A percentile compares a stretch with the other conserved stretches of the same genome.
Conservation (phyloP, 257 asterid genomes). For the Capsicum chinense region DNA sequence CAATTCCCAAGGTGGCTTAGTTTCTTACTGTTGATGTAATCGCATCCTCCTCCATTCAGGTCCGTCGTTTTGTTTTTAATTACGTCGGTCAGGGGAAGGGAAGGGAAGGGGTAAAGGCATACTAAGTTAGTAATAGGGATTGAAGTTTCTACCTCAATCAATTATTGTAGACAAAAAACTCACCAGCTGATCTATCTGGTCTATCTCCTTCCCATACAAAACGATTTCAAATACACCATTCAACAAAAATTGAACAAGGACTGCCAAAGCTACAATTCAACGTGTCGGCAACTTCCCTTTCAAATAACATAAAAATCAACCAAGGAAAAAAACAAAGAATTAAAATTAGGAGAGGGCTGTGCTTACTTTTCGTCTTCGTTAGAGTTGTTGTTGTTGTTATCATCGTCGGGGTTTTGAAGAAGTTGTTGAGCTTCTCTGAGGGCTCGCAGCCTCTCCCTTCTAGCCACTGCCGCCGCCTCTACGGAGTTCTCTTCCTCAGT, state of each 20-base stretch:
- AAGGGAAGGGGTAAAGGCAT: background rate
- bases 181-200: background rate
- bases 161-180: background rate
- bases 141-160: background rate
- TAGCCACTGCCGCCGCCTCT: conserved; percentile 72
- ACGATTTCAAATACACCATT: too few species aligned
- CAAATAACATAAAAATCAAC: too few species aligned
- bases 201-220: background rate
- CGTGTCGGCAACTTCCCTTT: too few species aligned
- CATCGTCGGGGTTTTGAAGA: conserved; percentile 71
- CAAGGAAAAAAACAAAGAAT: too few species aligned
- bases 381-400: background rate
- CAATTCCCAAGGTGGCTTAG: too few species aligned
- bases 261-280: background rate
- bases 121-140: background rate
- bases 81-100: background rate
- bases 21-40: too few species aligned
- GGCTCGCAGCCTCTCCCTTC: conserved; percentile 81
- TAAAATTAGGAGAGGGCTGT: background rate
- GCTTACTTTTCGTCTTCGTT: conserved; percentile 31
- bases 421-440: conserved; percentile 88
- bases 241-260: background rate
- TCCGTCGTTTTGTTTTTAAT: background rate
- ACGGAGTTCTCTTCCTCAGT: conserved; percentile 67
- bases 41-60: too few species aligned